Conservation (phyloP, 805 yeast species). For the Blastobotrys mokoenaii region DNA sequence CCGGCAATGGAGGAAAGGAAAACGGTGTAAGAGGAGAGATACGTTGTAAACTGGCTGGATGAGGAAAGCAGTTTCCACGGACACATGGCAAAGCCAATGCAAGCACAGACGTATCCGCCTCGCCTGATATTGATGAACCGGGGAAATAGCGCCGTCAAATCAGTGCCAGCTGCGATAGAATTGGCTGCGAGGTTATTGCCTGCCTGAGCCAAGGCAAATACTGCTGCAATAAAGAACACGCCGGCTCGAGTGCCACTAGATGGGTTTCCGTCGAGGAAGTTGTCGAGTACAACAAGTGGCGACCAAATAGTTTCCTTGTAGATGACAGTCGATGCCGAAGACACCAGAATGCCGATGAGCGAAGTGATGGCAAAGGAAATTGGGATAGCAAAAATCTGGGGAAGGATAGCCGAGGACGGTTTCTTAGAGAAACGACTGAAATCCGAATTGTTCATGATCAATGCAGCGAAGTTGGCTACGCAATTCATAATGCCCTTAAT, state of each 20-base stretch:
- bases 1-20: constrained; percentile 82
- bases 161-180: constrained; percentile 44
- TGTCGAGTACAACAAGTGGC: constrained; percentile 66
- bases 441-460: constrained; percentile 83
- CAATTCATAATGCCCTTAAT: constrained; percentile 70
- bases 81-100: constrained; percentile 59
- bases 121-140: constrained; percentile 52
- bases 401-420: constrained; percentile 40
- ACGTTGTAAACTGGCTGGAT: constrained; percentile 68
- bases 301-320: constrained; percentile 74
- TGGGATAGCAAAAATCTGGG: constrained; percentile 63
- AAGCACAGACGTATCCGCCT: constrained; percentile 73
- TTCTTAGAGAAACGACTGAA: constrained; percentile 74
- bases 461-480: constrained; percentile 80
- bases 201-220: constrained; percentile 66
- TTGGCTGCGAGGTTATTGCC: constrained; percentile 65
- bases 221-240: constrained; percentile 63
- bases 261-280: constrained; percentile 43
- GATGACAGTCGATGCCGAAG: constrained; percentile 63
- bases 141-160: constrained; percentile 42
- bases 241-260: constrained; percentile 58
- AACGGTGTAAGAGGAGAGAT: constrained; percentile 71
- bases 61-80: constrained; percentile 77
- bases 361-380: constrained; percentile 72
- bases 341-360: constrained; percentile 74